A percentile compares a stretch with the other conserved stretches of the same genome.
Conservation (phyloP, 163 green algal genomes). For the Picocystis sp. region DNA sequence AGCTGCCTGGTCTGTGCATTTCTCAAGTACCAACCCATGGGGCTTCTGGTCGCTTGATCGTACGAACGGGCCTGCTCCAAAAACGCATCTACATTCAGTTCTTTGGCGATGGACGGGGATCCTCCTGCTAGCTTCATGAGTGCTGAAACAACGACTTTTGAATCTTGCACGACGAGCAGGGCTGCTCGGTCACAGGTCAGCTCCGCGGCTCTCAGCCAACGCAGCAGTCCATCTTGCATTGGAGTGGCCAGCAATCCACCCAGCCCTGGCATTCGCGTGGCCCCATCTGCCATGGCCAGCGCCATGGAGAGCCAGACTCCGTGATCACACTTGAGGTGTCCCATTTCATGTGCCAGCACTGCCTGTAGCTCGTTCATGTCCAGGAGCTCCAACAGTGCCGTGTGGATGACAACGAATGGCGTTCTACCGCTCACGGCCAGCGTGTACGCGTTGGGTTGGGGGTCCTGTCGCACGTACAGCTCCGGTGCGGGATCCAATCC, state of each 20-base stretch:
- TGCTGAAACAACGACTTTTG: constrained; percentile 40
- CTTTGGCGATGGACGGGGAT: constrained; percentile 44
- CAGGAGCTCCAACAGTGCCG: constrained; percentile 80
- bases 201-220: constrained; percentile 64
- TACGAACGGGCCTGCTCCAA: constrained; percentile 71
- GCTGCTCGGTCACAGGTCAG: constrained; percentile 85
- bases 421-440: constrained; percentile 68
- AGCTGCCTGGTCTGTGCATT: constrained; percentile 28
- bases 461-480: constrained; percentile 78
- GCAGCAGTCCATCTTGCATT: constrained; percentile 65
- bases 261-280: constrained; percentile 19
- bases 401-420: constrained; percentile 91
- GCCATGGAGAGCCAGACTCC: constrained; percentile 85
- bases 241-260: constrained; percentile 40
- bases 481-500: constrained; percentile 62
- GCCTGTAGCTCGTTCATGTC: constrained; percentile 58
- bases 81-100: constrained; percentile 92
- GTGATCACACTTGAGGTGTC: constrained; percentile 90
- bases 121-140: constrained; percentile 92
- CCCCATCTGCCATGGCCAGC: constrained; percentile 66
- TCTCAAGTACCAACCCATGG: constrained; percentile 74
- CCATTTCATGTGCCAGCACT: constrained; percentile 78
- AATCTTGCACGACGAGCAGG: constrained; percentile 42
- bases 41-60: constrained; percentile 57
- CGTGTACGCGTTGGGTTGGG: constrained; percentile 84